Base-by-base conservation (phyloP, 2,329 filamentous ascomycete species). In the Penicillium hesseltinei region DNA sequence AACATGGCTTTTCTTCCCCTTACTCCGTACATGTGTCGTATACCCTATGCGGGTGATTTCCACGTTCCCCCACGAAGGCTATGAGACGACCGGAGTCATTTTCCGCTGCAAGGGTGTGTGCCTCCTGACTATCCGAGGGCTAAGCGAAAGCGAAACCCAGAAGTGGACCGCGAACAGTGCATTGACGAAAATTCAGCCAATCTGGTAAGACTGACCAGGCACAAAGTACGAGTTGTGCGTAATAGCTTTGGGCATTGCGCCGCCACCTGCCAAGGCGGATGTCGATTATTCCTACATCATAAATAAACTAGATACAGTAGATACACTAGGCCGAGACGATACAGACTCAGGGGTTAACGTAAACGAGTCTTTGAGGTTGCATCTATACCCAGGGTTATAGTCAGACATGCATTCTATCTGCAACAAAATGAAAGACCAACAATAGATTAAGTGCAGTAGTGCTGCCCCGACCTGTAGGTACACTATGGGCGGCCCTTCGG, bases 51-150 rank as follows among this genome's bases (percentile, higher is more conserved):
- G 33, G 19, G 56, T 36, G 35, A 57, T 52, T 45, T 51, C 61
- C 62, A 63, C 62, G 62, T 63, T 62, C 29, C 21, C 38, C 38
- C 47, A 17, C 38, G 33, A 33, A 47, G 42, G 40, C 35, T 9
- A 29, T 40, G 9, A 42, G 21, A 9, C 7, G 27, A 5, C 9
- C 27, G 29, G 42, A 44, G 33, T 33, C 43, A 21, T 23, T 25
- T 23, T 53, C 49, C 43, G 29, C 36, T 31, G 54, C 36, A 53
- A 57, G 54, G 54, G 54, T 33, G 35, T 8, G 23, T 23, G 23
- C 25, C 49, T 53, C 36, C 54, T 46, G 42, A 57, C 29, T 53
- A 57, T 53, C 36, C n/a, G 6, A 21, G 10, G 23, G 21, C 27
- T 51, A 53, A 56, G 49, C 54, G 54, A 56, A 33, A 21, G 15